These are phyloP conservation scores for Penicillium fuscoglaucum DNA, from an alignment of 2,329 filamentous ascomycete species.

Conservation along the genomic window DNA sequence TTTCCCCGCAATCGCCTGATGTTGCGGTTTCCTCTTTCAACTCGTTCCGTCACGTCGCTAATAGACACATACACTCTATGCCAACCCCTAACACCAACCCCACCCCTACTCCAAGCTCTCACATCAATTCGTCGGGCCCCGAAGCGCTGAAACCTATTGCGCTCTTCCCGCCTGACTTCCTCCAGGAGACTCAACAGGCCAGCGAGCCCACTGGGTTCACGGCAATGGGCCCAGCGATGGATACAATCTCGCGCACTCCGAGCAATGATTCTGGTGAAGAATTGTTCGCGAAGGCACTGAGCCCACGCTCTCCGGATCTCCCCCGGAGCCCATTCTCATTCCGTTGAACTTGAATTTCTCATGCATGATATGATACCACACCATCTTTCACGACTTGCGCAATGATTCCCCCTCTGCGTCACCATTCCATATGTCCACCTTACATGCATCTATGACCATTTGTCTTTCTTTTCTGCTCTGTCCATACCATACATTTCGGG, in stretches of 20 bases:
- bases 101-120: constrained; percentile 25
- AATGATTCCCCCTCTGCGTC: constrained; percentile 31
- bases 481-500: neutral
- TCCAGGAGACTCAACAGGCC: too few relatives aligned
- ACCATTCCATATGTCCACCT: constrained; percentile 15
- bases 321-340: constrained; percentile 77
- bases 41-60: constrained; percentile 53
- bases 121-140: constrained; percentile 8
- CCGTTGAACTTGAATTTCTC: constrained; percentile 26
- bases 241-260: constrained; percentile 33
- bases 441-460: constrained; percentile 8
- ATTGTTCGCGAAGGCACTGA: constrained; percentile 83
- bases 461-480: constrained; percentile 1
- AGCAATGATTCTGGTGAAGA: constrained; percentile 68
- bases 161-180: constrained; percentile 26
- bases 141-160: constrained; percentile 35
- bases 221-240: neutral
- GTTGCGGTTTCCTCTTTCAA: constrained; percentile 64
- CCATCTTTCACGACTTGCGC: constrained; percentile 16
- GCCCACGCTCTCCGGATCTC: constrained; percentile 82
- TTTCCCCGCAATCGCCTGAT: constrained; percentile 64
- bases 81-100: constrained; percentile 26
- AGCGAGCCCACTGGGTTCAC: too few relatives aligned
- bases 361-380: constrained; percentile 7
- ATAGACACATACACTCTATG: constrained; percentile 15